Conservation (phyloP, 768 basidiomycete genomes). For the Suillus subaureus region DNA sequence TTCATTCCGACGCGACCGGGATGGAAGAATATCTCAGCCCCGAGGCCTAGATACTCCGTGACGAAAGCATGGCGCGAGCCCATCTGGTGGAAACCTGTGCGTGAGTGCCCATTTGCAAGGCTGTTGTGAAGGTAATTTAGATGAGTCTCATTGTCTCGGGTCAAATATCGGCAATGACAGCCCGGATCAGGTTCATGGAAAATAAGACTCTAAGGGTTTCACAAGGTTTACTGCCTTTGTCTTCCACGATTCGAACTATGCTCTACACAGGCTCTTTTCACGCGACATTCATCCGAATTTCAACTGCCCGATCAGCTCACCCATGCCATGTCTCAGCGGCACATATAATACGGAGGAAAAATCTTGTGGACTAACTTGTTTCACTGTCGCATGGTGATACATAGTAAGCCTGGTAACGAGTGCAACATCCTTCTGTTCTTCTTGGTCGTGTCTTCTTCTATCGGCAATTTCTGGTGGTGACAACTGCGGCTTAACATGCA, state of each 20-base stretch:
- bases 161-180: background rate
- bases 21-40: background rate
- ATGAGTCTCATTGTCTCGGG: conserved; percentile 5
- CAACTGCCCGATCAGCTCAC: conserved; percentile 1
- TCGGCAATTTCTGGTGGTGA: background rate
- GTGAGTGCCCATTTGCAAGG: background rate
- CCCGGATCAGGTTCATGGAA: background rate
- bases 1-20: background rate
- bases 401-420: conserved; percentile 26
- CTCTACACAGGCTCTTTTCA: background rate
- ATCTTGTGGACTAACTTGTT: conserved; percentile 16
- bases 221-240: conserved; percentile 5
- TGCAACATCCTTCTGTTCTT: conserved; percentile 13
- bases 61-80: background rate
- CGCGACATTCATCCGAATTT: background rate
- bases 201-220: background rate
- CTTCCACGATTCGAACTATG: conserved; percentile 2
- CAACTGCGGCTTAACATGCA: conserved; percentile 15
- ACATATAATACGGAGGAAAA: background rate
- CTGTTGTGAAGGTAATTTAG: background rate
- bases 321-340: conserved; percentile 1
- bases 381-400: conserved; percentile 24
- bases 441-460: conserved; percentile 2
- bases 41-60: background rate
- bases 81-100: background rate